Evolutionary conservation across 2,329 filamentous ascomycete species (phyloP), one percentile per base, ranked within the genome.

Genomic region (Botrytis aclada): DNA sequence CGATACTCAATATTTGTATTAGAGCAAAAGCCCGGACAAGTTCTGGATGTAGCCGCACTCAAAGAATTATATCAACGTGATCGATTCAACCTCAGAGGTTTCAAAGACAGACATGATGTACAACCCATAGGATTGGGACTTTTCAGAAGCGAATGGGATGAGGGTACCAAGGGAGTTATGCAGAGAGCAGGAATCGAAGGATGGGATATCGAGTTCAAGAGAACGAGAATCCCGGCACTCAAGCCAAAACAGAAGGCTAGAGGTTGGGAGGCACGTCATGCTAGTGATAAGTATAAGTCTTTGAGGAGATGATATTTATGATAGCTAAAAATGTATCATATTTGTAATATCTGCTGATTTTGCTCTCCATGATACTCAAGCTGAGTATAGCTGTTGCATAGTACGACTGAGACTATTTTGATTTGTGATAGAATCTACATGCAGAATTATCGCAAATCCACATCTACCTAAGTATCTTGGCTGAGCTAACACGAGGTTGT

Each of bases 101-200:
- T 97, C 82, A 88, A 91, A 76, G 88, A 90, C 80, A 90, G 90
- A 81, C 89, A 93, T 81, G 83, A 85, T 73, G 84, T 96, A 74
- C 87, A 85, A 73, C 89, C 95, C 12, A 89, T 98, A 73, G 95
- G 95, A 61, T 92, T 94, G 78, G 93, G 90, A 81, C 84, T 99
- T 78, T 99, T 98, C 90, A 90, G 96, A 77, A 91, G 90, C 74
- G 85, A 92, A 76, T 98, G 95, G 93, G 96, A 99, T 82, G 93
- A 96, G 74, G 89, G 88, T 78, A 99, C 93, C 70, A 90, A 89
- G n/a, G 90, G 85, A 69, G 93, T 99, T 75, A 98, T 99, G 95
- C 86, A 89, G 80, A 88, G 93, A 78, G 88, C 92, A 77, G 89
- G 88, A 74, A 86, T 97, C 75, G 87, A 89, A 41, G 94, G 94